Evolutionary conservation across 305 asterid genomes (phyloP).

Genomic region (Salvia sclarea): DNA sequence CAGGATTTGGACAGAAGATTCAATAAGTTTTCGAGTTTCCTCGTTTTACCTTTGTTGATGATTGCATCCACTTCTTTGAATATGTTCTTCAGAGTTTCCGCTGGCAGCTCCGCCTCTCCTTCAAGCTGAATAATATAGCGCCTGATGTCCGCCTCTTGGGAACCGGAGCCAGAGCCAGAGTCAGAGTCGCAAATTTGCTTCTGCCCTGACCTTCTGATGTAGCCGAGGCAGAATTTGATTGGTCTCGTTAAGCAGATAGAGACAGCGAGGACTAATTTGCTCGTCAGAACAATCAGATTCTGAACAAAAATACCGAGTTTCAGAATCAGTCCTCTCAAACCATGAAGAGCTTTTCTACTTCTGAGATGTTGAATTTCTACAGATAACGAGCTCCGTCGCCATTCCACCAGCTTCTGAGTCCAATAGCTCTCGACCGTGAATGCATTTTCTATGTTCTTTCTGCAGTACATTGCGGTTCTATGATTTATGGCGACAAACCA

Average conservation of each 20-base stretch:
- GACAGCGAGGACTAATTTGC: slow-evolving; percentile 37
- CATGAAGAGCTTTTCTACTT: slow-evolving; percentile 40
- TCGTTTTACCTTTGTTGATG: slow-evolving; percentile 31
- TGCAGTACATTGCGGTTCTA: slow-evolving; percentile 14
- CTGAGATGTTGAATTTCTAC: slow-evolving; percentile 28
- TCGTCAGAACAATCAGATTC: slow-evolving; percentile 32
- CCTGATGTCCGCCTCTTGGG: slow-evolving; percentile 23
- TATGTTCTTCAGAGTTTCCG: slow-evolving; percentile 33
- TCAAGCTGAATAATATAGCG: slow-evolving; percentile 44
- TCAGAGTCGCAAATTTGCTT: slow-evolving; percentile 25
- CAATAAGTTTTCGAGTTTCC: slow-evolving; percentile 33
- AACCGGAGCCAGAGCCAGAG: not conserved
- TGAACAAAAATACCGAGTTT: slow-evolving; percentile 36
- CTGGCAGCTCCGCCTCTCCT: slow-evolving; percentile 41
- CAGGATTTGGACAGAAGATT: slow-evolving; percentile 31
- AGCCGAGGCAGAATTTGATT: slow-evolving; percentile 7
- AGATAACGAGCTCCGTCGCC: slow-evolving; percentile 42
- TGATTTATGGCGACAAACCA: slow-evolving; percentile 35
- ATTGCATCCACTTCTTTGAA: slow-evolving; percentile 33
- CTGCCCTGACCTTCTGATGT: slow-evolving; percentile 17
- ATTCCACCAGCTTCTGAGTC: slow-evolving; percentile 49
- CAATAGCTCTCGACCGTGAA: slow-evolving; percentile 42
- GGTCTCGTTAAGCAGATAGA: slow-evolving; percentile 31
- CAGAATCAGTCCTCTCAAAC: slow-evolving; percentile 34
- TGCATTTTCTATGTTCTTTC: slow-evolving; percentile 13